A percentile compares a stretch with the other conserved stretches of the same genome.
These are phyloP conservation scores for Barnettozyma hawaiiensis DNA, from an alignment of 1,139 yeast species.

Conservation along the genomic window DNA sequence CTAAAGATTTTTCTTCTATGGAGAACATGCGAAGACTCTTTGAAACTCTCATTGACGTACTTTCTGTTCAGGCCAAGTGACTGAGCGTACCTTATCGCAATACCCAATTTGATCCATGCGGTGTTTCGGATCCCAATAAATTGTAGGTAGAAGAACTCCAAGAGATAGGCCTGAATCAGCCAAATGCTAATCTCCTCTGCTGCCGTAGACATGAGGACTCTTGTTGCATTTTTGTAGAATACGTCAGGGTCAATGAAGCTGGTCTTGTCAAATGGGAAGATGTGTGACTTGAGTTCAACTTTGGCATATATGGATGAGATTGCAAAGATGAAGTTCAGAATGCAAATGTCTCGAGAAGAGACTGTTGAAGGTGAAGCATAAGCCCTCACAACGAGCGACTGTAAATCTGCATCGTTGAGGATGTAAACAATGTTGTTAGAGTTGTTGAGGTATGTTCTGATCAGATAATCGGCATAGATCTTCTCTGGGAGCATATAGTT, in stretches of 20 bases:
- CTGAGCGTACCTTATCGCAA: slow-evolving; percentile 31
- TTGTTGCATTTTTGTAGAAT: slow-evolving; percentile 34
- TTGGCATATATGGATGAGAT: slow-evolving; percentile 36
- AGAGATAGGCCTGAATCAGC: slow-evolving; percentile 38
- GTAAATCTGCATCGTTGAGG: slow-evolving; percentile 32
- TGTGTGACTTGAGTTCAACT: slow-evolving; percentile 22
- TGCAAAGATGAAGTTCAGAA: slow-evolving; percentile 37
- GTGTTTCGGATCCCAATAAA: slow-evolving; percentile 36
- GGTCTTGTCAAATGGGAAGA: slow-evolving; percentile 20
- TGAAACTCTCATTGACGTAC: slow-evolving; percentile 28
- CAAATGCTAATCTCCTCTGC: slow-evolving; percentile 38
- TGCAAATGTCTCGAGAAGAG: slow-evolving; percentile 26
- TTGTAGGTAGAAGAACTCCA: slow-evolving; percentile 37
- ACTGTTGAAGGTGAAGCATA: slow-evolving; percentile 30
- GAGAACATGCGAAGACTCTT: slow-evolving; percentile 19
- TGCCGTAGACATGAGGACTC: slow-evolving; percentile 27
- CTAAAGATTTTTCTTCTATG: slow-evolving; percentile 37
- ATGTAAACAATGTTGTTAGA: slow-evolving; percentile 35
- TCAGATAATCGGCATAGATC: slow-evolving; percentile 27
- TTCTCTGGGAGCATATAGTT: slow-evolving; percentile 30
- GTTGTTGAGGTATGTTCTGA: slow-evolving; percentile 31
- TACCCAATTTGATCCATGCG: slow-evolving; percentile 37
- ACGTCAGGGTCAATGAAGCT: slow-evolving; percentile 22
- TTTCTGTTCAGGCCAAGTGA: slow-evolving; percentile 29
- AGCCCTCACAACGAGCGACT: slow-evolving; percentile 27